Evolutionary conservation across 176 grass and related monocot genomes (phyloP).

Genomic region (Phyllostachys edulis): DNA sequence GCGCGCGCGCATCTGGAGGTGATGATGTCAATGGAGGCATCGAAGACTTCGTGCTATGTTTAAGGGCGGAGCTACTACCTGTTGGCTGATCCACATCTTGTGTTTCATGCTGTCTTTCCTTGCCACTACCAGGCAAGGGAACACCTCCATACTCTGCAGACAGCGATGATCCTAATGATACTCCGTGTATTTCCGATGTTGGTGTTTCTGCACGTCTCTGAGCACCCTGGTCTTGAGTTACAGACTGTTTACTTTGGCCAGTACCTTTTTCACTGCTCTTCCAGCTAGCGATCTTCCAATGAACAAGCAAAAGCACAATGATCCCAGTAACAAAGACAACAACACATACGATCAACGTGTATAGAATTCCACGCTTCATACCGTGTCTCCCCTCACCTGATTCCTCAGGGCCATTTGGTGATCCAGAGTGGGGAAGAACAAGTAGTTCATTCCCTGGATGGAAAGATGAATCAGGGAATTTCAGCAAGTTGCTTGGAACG

Average conservation of each 20-base stretch:
- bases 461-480: slow-evolving; percentile 90
- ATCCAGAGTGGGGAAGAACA: slow-evolving; percentile 52
- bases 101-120: slow-evolving; percentile 35
- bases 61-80: slow-evolving; percentile 24
- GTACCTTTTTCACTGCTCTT: slow-evolving; percentile 47
- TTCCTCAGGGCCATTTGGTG: slow-evolving; percentile 31
- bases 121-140: slow-evolving; percentile 25
- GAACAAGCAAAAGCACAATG: slow-evolving; percentile 65
- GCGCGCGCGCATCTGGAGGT: slow-evolving; percentile 13
- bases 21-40: slow-evolving; percentile 49
- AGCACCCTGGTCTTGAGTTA: slow-evolving; percentile 32
- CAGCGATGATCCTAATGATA: slow-evolving; percentile 36
- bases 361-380: slow-evolving; percentile 64
- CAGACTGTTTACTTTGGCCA: slow-evolving; percentile 26
- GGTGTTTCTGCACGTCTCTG: slow-evolving; percentile 44
- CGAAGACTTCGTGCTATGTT: slow-evolving; percentile 22
- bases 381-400: slow-evolving; percentile 33
- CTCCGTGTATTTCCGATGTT: slow-evolving; percentile 35
- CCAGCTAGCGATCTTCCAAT: slow-evolving; percentile 56
- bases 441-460: slow-evolving; percentile 85
- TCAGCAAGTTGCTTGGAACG: slow-evolving; percentile 71
- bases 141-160: slow-evolving; percentile 33
- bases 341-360: slow-evolving; percentile 61
- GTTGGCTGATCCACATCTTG: slow-evolving; percentile 35
- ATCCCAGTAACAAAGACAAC: slow-evolving; percentile 65